A percentile compares a stretch with the other conserved stretches of the same genome.
Evolutionary conservation across 2,329 filamentous ascomycete genomes (phyloP).

Genomic region (Penicillium crustosum): DNA sequence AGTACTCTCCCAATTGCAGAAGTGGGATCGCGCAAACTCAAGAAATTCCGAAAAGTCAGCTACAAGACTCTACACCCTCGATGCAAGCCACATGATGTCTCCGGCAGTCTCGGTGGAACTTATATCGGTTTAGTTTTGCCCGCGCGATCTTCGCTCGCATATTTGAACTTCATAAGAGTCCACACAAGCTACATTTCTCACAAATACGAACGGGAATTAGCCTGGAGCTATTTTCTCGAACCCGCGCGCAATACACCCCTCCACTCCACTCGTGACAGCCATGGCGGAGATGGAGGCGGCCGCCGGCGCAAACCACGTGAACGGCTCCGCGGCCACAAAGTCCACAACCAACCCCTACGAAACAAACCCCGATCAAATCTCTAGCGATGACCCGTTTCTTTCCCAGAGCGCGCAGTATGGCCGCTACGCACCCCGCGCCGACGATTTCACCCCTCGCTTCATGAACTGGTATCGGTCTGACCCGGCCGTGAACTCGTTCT

Average conservation of each 20-base stretch:
- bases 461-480: slow-evolving; percentile 35
- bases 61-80: neutral
- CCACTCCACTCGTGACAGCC: slow-evolving; percentile 1
- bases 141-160: slow-evolving; percentile 16
- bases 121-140: slow-evolving; percentile 19
- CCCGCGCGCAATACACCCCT: neutral
- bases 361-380: slow-evolving; percentile 33
- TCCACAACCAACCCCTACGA: slow-evolving; percentile 35
- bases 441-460: slow-evolving; percentile 39
- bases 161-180: slow-evolving; percentile 4
- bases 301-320: slow-evolving; percentile 22
- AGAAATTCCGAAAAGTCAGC: neutral
- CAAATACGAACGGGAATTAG: neutral
- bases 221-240: neutral
- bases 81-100: slow-evolving; percentile 21
- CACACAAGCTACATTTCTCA: neutral
- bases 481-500: slow-evolving; percentile 34
- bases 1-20: neutral
- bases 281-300: slow-evolving; percentile 27
- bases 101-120: slow-evolving; percentile 11
- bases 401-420: slow-evolving; percentile 35
- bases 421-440: slow-evolving; percentile 33
- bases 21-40: neutral
- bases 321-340: slow-evolving; percentile 20
- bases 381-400: slow-evolving; percentile 37